Evolutionary conservation across 371 early-diverging fungal genomes (phyloP), one percentile per base, ranked within the genome.

Genomic region (Mucor velutinosus): DNA sequence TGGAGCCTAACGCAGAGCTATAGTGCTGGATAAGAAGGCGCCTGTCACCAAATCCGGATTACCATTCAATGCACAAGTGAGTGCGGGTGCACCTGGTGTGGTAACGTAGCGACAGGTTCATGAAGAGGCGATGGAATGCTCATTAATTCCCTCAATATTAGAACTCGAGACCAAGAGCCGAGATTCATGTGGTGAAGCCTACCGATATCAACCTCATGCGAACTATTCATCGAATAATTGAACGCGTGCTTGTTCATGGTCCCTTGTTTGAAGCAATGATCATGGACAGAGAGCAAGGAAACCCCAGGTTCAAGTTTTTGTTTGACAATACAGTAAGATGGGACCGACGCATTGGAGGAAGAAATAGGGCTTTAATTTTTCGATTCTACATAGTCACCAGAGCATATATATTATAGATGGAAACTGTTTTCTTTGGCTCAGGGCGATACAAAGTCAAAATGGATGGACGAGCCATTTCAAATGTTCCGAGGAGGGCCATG

Each of bases 321-420:
- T 86, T 88, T 53, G 84, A 92, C 29, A 80, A 85, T 71, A 85
- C 88, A 62, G 93, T 93, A 80, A 69, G 78, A 71, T 25, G n/a
- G 19, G 5, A 45, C 0, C 6, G 19, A 7, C n/a, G 33, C 33
- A 33, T 45, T 45, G 17, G 10, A 21, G 23, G 10, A 49, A 6
- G 19, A 10, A 49, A 23, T 8, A 0, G 1, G 3, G 21, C 49
- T 21, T 3, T 49, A 10, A 49, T n/a, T n/a, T 17, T 41, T 14
- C 33, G 1, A 33, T 8, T n/a, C 23, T 45, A 17, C 10, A 23
- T 66, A 90, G 91, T 86, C 87, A 3, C 78, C 86, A 32, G 94
- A 94, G 49, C 97, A 97, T 64, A 74, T 87, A 6, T 97, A 97
- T 63, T 97, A 97, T 77, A 87, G 95, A 21, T 97, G 98, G 97